Base-by-base conservation (phyloP, 805 yeast species). In the Ogataea philodendri region DNA sequence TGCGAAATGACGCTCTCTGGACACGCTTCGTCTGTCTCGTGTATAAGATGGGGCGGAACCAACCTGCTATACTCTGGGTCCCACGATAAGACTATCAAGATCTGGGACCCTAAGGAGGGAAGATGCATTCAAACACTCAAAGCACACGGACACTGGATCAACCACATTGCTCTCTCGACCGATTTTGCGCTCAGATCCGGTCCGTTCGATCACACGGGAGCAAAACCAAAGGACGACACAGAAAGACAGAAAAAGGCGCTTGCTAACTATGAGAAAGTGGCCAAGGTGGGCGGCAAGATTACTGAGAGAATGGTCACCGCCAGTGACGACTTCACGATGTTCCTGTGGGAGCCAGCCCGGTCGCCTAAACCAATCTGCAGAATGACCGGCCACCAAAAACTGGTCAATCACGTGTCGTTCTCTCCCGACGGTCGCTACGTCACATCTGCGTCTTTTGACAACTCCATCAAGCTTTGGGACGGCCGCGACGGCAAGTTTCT, bases 61-160 rank as follows among this genome's bases (percentile, higher is more conserved):
- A 86, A 88, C 35, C 69, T 82, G 13, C 70, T 93, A 22, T 93
- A 89, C 60, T 78, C 94, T 20, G 89, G 85, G 1, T 88, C 97
- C 7, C 97, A 93, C 55, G 98, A 93, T 61, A 90, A 89, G 56
- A 84, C 96, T 5, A 82, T 93, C 46, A 83, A 81, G 59, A 85
- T 84, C 1, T 93, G 98, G 98, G 90, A 85, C 53, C 77, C 85
- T 5, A 65, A 70, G 26, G 75, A 74, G 30, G 97, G 97, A 19
- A 76, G 74, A 48, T 76, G 94, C 48, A 69, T 84, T 21, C 86
- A 84, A 56, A 79, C 87, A 3, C 66, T 93, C 46, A 81, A 80
- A 57, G 74, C 93, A 27, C 98, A 93, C 59, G 97, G 95, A 2
- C 98, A 93, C 63, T 93, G 98, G 98, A 93, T 93, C 31, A 93